phyloP scores from a whole-genome alignment of 306 rosid genomes.

The Coriaria nepalensis region DNA sequence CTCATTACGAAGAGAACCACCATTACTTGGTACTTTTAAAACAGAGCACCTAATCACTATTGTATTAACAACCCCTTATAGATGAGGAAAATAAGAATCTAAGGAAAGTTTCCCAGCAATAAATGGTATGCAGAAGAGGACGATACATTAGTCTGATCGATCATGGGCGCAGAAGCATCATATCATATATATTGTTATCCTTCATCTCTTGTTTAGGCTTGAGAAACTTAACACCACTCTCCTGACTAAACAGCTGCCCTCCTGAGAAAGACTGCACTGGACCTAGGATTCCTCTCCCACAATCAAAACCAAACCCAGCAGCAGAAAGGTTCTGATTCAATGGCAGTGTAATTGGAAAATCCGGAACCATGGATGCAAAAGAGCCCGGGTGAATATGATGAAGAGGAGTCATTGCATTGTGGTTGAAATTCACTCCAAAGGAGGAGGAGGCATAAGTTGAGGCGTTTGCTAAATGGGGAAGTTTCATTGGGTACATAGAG shows the following conservation, averaged over 20 bases:
- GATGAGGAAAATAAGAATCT: conserved; percentile 12
- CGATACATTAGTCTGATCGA: conserved; percentile 34
- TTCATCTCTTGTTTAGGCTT: conserved; percentile 63
- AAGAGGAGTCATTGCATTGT: conserved; percentile 19
- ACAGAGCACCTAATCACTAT: too few relatives aligned
- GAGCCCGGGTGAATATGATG: conserved; percentile 11
- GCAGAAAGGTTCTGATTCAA: conserved; percentile 32
- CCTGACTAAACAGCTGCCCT: conserved; percentile 47
- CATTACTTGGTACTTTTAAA: too few relatives aligned
- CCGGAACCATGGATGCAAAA: conserved; percentile 33
- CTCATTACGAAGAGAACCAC: too few relatives aligned
- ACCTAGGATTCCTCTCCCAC: conserved; percentile 22
- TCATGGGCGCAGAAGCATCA: conserved; percentile 24
- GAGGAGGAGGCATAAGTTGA: conserved; percentile 34
- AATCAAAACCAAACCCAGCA: conserved; percentile 30
- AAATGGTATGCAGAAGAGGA: conserved; percentile 30
- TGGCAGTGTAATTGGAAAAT: conserved; percentile 51
- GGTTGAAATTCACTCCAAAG: conserved; percentile 29
- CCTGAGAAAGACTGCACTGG: conserved; percentile 37
- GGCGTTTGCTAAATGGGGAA: conserved; percentile 31
- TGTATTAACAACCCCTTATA: conserved; percentile 1
- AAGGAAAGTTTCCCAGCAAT: conserved; percentile 35
- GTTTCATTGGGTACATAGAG: conserved; percentile 45
- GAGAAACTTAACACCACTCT: conserved; percentile 32
- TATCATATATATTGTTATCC: conserved; percentile 31